These are phyloP conservation scores for Pseudogymnoascus verrucosus DNA, from an alignment of 2,329 filamentous ascomycete species.

Conservation along the genomic window DNA sequence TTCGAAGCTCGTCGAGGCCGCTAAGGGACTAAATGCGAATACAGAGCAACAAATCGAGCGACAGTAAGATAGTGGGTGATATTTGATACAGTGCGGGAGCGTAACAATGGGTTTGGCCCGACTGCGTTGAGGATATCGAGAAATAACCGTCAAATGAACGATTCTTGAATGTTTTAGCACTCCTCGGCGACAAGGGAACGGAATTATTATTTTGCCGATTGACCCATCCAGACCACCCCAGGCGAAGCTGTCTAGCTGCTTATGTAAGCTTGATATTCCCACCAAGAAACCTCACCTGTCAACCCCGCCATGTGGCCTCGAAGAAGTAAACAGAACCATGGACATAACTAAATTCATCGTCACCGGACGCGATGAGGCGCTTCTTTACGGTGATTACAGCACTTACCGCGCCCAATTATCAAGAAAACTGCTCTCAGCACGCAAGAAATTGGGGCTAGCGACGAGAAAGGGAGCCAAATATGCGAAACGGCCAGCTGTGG, in stretches of 20 bases:
- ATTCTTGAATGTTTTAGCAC: constrained; percentile 8
- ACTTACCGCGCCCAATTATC: constrained; percentile 74
- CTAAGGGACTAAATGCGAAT: neutral
- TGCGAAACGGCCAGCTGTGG: constrained; percentile 59
- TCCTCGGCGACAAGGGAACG: constrained; percentile 3
- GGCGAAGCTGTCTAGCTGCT: neutral
- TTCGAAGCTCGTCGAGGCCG: neutral
- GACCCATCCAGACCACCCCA: neutral
- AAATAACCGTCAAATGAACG: constrained; percentile 1
- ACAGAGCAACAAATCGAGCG: too few relatives aligned
- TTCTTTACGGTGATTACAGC: constrained; percentile 81
- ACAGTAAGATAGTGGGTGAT: neutral
- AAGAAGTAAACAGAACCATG: constrained; percentile 44
- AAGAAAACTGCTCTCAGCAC: constrained; percentile 71
- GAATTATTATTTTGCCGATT: constrained; percentile 7
- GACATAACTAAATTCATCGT: constrained; percentile 83
- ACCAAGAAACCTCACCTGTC: constrained; percentile 7
- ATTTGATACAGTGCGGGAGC: neutral
- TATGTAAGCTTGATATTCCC: constrained; percentile 3
- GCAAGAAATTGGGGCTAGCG: constrained; percentile 76
- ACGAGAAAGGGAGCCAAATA: constrained; percentile 86
- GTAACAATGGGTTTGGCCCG: neutral
- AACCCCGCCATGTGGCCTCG: neutral
- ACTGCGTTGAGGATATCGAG: neutral
- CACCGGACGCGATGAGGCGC: constrained; percentile 69